Base-by-base conservation (phyloP, 768 basidiomycete genomes). In the Lactarius akahatsu region DNA sequence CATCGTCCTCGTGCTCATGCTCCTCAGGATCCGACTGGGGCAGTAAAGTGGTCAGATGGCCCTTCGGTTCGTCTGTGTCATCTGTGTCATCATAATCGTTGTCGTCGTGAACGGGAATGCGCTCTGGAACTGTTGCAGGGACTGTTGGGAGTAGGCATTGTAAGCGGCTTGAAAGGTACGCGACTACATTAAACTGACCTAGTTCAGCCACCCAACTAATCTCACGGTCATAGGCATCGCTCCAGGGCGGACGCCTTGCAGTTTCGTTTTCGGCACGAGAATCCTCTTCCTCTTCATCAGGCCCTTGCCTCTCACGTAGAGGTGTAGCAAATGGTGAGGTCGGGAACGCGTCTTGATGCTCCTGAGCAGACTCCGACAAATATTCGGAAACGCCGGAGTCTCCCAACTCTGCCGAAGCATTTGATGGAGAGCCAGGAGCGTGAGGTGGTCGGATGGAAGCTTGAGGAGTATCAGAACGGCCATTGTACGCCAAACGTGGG, bases 151-250 rank as follows among this genome's bases (percentile, higher is more conserved):
- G 50, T 26, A 26, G 50, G 28, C 16, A 52, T 58, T 40, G 66
- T 54, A 26, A 45, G 59, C 40, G 26, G 8, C 38, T 63, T 43
- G 16, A 41, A 30, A 18, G 2, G 57, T 0, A 30, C 28, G 18
- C n/a, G 38, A 50, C 36, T 11, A 47, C 50, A 52, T 8, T n/a
- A 38, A 50, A 78, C 85, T 71, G 71, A 90, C 91, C 86, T 73
- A 83, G 87, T 57, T 86, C 85, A 50, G 88, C 90, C 43, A 90
- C 79, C 91, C 91, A 93, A 72, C 91, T 93, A 55, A 81, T 83
- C 71, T 87, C 86, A 52, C 85, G 83, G 56, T 83, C 73, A 34
- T 60, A 71, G 9, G 71, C 70, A 15, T 70, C 72, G 16, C 66
- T 69, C 65, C 73, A 67, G 2, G 73, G 69, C 11, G 72, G 70